Evolutionary conservation across 768 basidiomycete species (phyloP), one percentile per base, ranked within the genome.

Genomic region (Termitomyces sp.): DNA sequence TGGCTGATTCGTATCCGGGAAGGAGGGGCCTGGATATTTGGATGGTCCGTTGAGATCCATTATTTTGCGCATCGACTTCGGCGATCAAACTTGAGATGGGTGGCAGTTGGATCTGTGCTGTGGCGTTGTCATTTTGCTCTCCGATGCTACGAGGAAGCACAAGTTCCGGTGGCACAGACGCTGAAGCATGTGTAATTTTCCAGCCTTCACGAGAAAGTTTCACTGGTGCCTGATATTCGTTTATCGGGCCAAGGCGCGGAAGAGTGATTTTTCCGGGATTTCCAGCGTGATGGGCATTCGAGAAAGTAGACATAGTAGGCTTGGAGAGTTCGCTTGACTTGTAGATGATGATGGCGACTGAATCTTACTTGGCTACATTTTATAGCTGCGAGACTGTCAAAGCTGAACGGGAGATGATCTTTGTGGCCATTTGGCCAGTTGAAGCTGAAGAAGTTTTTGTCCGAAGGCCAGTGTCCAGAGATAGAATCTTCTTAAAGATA

Each of bases 21-120:
- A 47, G 28, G 15, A 18, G 9, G 15, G 50, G 5, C 50, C 4
- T 37, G 18, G 36, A 37, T 13, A 39, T 10, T 10, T 3, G 51
- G 16, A 18, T 9, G 22, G 16, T 9, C 2, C 28, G 36, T 37
- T 24, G 10, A 41, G 47, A 24, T 29, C 34, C n/a, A n/a, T n/a
- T n/a, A n/a, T n/a, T n/a, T n/a, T n/a, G 28, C 33, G 41, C 50
- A 34, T 56, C 55, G 34, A 56, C 39, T 33, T 56, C 55, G 39
- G 37, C 48, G 24, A 56, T 56, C 39, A 56, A 34, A 10, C 16
- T 13, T 9, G 37, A 22, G 22, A 44, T 18, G 28, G 55, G 37
- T 18, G 47, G 55, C 8, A 48, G 20, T 20, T 12, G 34, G 15
- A 55, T 13, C 16, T 39, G 36, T 39, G 51, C 26, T 18, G 51